Evolutionary conservation across 768 basidiomycete genomes (phyloP).

Genomic region (Hysterangium stoloniferum): DNA sequence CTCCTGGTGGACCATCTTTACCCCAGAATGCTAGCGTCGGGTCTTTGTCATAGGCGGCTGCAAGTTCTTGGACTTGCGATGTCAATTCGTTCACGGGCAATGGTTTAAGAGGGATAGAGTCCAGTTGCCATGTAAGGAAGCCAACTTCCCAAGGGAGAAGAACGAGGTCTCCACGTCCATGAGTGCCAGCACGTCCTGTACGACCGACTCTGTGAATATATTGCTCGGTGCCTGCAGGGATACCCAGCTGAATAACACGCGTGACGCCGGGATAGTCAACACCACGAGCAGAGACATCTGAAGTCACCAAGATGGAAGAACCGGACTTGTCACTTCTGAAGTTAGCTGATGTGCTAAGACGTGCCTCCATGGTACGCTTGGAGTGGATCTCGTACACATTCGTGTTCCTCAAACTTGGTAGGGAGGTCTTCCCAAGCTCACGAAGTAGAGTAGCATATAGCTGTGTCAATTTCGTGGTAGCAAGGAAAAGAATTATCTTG

Average conservation of each 20-base stretch:
- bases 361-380: conserved; percentile 51
- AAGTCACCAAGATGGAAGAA: conserved; percentile 67
- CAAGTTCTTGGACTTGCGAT: conserved; percentile 38
- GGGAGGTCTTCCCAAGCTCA: conserved; percentile 32
- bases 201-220: conserved; percentile 86
- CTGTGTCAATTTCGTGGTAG: conserved; percentile 80
- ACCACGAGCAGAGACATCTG: conserved; percentile 84
- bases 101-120: conserved; percentile 60
- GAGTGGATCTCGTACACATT: conserved; percentile 78
- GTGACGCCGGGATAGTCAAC: conserved; percentile 87
- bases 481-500: conserved; percentile 77
- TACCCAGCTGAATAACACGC: conserved; percentile 85
- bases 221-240: conserved; percentile 58
- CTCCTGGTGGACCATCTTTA: background rate
- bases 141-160: conserved; percentile 72
- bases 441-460: conserved; percentile 60
- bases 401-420: conserved; percentile 48
- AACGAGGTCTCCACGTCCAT: conserved; percentile 71
- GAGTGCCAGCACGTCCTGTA: conserved; percentile 62
- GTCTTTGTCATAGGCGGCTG: conserved; percentile 39
- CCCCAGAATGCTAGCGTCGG: conserved; percentile 28
- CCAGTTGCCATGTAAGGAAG: conserved; percentile 56
- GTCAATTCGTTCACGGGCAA: conserved; percentile 42
- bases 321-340: conserved; percentile 50
- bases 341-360: conserved; percentile 45